Evolutionary conservation across 768 basidiomycete genomes (phyloP).

Genomic region (Xerocomellus dryophilus): DNA sequence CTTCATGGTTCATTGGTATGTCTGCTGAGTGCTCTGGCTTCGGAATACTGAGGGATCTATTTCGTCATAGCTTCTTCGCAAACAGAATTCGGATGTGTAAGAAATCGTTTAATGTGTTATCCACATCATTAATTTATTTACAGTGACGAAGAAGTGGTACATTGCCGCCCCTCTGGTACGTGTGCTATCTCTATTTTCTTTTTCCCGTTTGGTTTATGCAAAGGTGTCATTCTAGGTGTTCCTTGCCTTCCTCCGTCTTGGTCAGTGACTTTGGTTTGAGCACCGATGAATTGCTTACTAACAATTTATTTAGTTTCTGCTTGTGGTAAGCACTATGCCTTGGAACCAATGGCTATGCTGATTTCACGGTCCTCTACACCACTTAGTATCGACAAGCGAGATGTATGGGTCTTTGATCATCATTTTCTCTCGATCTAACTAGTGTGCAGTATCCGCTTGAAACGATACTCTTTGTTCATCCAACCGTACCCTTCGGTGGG

Average conservation of each 20-base stretch:
- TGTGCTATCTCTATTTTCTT: background rate
- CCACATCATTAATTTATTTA: slow-evolving; percentile 1
- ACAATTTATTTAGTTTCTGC: slow-evolving; percentile 24
- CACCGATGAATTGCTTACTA: background rate
- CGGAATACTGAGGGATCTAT: background rate
- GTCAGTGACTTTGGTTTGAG: slow-evolving; percentile 16
- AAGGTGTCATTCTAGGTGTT: slow-evolving; percentile 16
- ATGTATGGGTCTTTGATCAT: slow-evolving; percentile 18
- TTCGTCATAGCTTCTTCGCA: slow-evolving; percentile 27
- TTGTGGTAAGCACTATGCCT: slow-evolving; percentile 20
- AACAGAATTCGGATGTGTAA: slow-evolving; percentile 35
- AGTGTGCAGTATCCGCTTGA: slow-evolving; percentile 22
- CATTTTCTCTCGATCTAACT: background rate
- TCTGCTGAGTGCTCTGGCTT: background rate
- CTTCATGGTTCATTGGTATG: slow-evolving; percentile 34
- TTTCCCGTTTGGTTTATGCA: background rate
- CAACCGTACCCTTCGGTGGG: slow-evolving; percentile 30
- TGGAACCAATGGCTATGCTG: background rate
- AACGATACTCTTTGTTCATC: slow-evolving; percentile 31
- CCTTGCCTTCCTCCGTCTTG: slow-evolving; percentile 33
- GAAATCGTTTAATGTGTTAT: background rate
- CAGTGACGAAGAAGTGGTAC: slow-evolving; percentile 35
- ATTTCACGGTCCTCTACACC: background rate
- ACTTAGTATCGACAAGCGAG: slow-evolving; percentile 30
- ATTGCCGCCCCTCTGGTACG: slow-evolving; percentile 30